phyloP scores from a whole-genome alignment of 306 rosid genomes.

The Herpetospermum pedunculosum region DNA sequence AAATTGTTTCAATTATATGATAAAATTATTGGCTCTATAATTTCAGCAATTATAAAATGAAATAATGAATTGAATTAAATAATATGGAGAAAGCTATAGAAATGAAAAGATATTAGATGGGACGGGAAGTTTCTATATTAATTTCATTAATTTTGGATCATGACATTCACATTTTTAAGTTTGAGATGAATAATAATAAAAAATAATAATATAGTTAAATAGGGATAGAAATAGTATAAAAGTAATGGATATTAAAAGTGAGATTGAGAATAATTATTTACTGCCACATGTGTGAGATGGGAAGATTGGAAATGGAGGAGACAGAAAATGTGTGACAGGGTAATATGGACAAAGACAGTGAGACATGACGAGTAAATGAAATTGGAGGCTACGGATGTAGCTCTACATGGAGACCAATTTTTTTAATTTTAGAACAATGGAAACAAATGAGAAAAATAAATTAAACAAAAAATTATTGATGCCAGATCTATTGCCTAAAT shows the following conservation, averaged over 20 bases:
- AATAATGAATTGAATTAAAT: neutral
- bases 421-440: neutral
- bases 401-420: neutral
- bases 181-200: neutral
- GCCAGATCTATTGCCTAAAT: no score
- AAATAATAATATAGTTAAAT: neutral
- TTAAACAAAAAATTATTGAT: no score
- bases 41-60: neutral
- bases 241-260: neutral
- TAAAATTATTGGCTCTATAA: constrained; percentile 5
- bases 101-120: constrained; percentile 1
- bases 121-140: neutral
- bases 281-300: neutral
- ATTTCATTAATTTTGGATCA: neutral
- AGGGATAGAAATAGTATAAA: neutral
- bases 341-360: constrained; percentile 8
- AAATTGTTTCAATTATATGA: neutral
- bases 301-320: neutral
- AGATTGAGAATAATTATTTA: neutral
- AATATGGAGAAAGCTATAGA: neutral
- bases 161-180: neutral
- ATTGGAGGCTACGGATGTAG: neutral
- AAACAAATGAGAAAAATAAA: neutral
- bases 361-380: neutral
- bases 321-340: constrained; percentile 2